Base-by-base conservation (phyloP, 306 rosid genomes). In the Vigna unguiculata region DNA sequence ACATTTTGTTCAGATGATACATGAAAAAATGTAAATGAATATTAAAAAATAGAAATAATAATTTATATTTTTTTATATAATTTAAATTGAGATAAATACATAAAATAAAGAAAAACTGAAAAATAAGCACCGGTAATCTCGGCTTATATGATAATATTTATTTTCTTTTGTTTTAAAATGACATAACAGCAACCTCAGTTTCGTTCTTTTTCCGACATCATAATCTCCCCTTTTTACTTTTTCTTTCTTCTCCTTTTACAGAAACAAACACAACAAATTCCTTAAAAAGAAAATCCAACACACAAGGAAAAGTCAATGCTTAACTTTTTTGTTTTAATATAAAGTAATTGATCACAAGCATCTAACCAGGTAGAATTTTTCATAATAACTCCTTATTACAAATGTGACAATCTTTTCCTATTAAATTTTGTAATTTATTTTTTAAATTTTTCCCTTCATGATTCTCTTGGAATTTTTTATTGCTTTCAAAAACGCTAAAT, bases 141-240 rank as follows among this genome's bases (percentile, higher is more conserved):
- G 60, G 34, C 61, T 21, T 15, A 40, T 40, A 40, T 9, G 45
- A 2, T 9, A 40, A 40, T 2, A 9, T 40, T 40, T 40, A 9
- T 40, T 9, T 2, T 9, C 2, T 40, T 40, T 40, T 34, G 6
- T 34, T 34, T 32, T 34, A 34, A 6, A 34, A 6, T 1, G 9
- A 34, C 40, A 34, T 34, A 34, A 34, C 40, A 34, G 40, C 9
- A 34, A 40, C 45, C 45, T 40, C 12, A 40, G 34, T 55, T 55
- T 55, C 4, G 7, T 55, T 55, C 34, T 55, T 30, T 55, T 55
- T 22, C 13, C 13, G 32, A 21, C 6, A 20, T 54, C 32, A 54
- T 54, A 54, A 54, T 54, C 10, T 54, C 15, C n/a, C 15, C 62
- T 55, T 55, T 55, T 55, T 4, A 55, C 62, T 13, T 57, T 57